Conservation (phyloP, 352 stramenopile genomes). For the Globisporangium yorkense region DNA sequence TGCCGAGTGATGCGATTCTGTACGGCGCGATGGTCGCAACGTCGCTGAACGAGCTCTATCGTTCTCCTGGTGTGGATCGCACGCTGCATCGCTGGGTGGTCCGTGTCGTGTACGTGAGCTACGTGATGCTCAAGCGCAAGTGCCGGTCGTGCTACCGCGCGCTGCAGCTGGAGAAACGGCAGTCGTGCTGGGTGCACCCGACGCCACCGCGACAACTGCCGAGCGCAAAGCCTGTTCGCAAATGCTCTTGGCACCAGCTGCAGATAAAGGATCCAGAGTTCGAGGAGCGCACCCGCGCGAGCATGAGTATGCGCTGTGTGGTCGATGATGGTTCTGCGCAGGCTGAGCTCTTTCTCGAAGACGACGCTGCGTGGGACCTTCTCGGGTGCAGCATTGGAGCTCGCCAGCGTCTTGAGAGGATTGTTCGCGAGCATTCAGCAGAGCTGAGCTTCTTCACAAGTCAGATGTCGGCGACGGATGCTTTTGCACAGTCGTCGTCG, state of each 20-base stretch:
- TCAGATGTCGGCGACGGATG: conserved; percentile 7
- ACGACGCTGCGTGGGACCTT: conserved; percentile 68
- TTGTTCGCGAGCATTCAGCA: conserved; percentile 31
- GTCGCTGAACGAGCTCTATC: conserved; percentile 45
- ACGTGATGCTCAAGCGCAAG: conserved; percentile 67
- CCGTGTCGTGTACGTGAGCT: conserved; percentile 66
- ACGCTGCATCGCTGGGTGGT: conserved; percentile 54
- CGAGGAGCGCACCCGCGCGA: conserved; percentile 30
- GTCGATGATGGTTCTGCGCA: conserved; percentile 76
- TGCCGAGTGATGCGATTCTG: conserved; percentile 22
- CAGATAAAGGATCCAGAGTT: conserved; percentile 27
- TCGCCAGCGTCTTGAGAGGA: conserved; percentile 38
- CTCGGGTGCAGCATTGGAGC: conserved; percentile 37
- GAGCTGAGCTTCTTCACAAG: conserved; percentile 59
- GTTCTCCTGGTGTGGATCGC: conserved; percentile 29
- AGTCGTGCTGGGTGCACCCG: conserved; percentile 35
- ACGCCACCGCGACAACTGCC: neutral
- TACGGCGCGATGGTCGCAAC: conserved; percentile 32
- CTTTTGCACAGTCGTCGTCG: conserved; percentile 26
- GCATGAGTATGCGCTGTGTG: conserved; percentile 46
- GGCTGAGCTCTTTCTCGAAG: conserved; percentile 65
- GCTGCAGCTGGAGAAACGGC: conserved; percentile 36
- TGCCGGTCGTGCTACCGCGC: conserved; percentile 48
- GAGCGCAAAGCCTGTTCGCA: conserved; percentile 5
- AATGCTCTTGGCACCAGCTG: conserved; percentile 30